Evolutionary conservation across 805 yeast species (phyloP).

Genomic region (Teunomyces panamensis): DNA sequence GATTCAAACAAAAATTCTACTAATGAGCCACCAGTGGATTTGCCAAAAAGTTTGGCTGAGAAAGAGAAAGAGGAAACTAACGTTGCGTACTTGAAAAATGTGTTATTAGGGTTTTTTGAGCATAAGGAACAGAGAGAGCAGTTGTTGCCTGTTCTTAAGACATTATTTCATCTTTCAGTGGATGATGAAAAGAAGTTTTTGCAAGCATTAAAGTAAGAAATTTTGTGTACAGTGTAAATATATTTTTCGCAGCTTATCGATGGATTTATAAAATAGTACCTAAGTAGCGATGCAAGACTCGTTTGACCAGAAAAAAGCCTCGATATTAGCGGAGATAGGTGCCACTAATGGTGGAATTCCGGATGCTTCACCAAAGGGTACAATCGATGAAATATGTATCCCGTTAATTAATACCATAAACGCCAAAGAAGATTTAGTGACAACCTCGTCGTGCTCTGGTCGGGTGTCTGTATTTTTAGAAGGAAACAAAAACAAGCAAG

Average conservation of each 20-base stretch:
- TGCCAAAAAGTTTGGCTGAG: slow-evolving; percentile 18
- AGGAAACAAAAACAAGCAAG: slow-evolving; percentile 49
- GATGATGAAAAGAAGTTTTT: slow-evolving; percentile 75
- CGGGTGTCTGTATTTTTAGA: slow-evolving; percentile 79
- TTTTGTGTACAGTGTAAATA: not conserved
- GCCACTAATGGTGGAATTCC: slow-evolving; percentile 41
- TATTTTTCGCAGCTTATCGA: slow-evolving; percentile 1
- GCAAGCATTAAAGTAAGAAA: slow-evolving; percentile 43
- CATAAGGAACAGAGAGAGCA: slow-evolving; percentile 88
- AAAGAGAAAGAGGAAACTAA: slow-evolving; percentile 25
- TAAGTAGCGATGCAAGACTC: slow-evolving; percentile 41
- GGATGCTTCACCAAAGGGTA: slow-evolving; percentile 84
- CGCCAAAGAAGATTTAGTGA: slow-evolving; percentile 62
- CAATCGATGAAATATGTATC: slow-evolving; percentile 69
- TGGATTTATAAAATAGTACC: not conserved
- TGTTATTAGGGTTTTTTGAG: slow-evolving; percentile 84
- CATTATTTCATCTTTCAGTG: slow-evolving; percentile 63
- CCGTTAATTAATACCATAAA: slow-evolving; percentile 74
- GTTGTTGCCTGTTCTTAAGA: slow-evolving; percentile 80
- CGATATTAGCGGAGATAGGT: slow-evolving; percentile 52
- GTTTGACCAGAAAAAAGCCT: slow-evolving; percentile 63
- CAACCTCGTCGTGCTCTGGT: slow-evolving; percentile 88
- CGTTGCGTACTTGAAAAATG: slow-evolving; percentile 82
- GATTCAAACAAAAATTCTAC: slow-evolving; percentile 9
- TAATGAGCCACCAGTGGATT: slow-evolving; percentile 7